phyloP scores from a whole-genome alignment of 169 alveolate genomes.

The Eimeria sp. region DNA sequence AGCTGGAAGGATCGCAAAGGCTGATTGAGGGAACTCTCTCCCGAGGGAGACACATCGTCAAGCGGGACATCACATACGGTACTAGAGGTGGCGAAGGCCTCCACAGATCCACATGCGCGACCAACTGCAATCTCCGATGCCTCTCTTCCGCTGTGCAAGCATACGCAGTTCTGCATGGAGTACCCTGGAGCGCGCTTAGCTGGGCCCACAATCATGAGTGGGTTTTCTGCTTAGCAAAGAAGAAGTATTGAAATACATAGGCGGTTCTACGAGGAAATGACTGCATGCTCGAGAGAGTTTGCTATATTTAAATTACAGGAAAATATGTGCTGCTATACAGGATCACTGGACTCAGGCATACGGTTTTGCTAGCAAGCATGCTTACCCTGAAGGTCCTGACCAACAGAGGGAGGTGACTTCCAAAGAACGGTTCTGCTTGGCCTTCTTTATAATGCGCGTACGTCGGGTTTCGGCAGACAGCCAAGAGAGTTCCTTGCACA shows the following conservation, averaged over 20 bases:
- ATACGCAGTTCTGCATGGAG: background rate
- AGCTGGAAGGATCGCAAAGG: constrained; percentile 64
- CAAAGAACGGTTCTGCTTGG: constrained; percentile 63
- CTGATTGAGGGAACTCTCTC: background rate
- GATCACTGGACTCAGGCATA: background rate
- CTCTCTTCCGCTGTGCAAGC: constrained; percentile 52
- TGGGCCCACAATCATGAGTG: background rate
- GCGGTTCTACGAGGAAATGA: background rate
- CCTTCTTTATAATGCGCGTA: constrained; percentile 70
- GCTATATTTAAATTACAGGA: background rate
- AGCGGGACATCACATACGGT: constrained; percentile 32
- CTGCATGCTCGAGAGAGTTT: background rate
- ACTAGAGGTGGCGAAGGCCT: constrained; percentile 38
- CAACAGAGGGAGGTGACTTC: constrained; percentile 50
- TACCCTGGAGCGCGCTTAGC: background rate
- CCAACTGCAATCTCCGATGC: constrained; percentile 69
- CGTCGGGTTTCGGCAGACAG: constrained; percentile 45
- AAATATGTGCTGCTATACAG: background rate
- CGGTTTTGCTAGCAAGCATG: background rate
- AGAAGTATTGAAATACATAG: background rate
- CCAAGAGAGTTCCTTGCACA: constrained; percentile 70
- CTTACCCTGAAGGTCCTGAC: constrained; percentile 64
- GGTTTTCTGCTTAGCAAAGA: background rate
- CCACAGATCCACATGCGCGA: constrained; percentile 46
- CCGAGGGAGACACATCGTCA: background rate